Conservation (phyloP, 2,329 filamentous ascomycete species). For the Beauveria rudraprayagi region DNA sequence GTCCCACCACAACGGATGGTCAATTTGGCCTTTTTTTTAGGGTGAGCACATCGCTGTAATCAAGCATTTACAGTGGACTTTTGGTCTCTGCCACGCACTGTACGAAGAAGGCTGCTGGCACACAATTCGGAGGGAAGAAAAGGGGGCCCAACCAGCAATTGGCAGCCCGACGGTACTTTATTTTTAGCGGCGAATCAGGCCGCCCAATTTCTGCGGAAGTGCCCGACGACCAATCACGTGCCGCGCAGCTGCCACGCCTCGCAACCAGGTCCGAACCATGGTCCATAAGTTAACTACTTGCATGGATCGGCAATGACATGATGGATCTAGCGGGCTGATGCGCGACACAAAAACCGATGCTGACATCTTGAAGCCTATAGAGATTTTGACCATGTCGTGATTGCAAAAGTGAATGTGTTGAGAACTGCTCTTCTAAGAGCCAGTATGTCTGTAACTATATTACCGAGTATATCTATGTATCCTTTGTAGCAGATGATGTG, state of each 20-base stretch:
- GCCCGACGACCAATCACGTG: not conserved
- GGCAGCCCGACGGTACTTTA: not conserved
- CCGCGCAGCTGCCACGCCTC: not conserved
- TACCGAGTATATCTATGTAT: not conserved
- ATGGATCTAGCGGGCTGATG: not conserved
- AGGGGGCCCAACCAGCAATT: not conserved
- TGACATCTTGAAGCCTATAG: not conserved
- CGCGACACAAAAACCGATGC: not conserved
- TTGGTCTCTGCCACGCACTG: not conserved
- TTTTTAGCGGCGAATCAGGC: not conserved
- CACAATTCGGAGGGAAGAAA: not conserved
- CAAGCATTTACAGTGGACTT: not conserved
- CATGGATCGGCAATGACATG: not conserved
- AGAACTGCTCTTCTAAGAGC: not conserved
- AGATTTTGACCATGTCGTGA: not conserved
- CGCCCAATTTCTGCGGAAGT: not conserved
- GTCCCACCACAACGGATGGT: no score
- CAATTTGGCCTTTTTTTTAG: no score
- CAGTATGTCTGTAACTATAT: not conserved
- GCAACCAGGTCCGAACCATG: not conserved
- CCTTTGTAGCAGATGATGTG: not conserved
- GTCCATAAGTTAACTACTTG: not conserved
- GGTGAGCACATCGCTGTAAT: not conserved
- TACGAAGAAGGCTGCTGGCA: no score
- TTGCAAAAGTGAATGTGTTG: not conserved